Evolutionary conservation across 2,329 filamentous ascomycete species (phyloP), one percentile per base, ranked within the genome.

Genomic region (Paecilomyces sp.): DNA sequence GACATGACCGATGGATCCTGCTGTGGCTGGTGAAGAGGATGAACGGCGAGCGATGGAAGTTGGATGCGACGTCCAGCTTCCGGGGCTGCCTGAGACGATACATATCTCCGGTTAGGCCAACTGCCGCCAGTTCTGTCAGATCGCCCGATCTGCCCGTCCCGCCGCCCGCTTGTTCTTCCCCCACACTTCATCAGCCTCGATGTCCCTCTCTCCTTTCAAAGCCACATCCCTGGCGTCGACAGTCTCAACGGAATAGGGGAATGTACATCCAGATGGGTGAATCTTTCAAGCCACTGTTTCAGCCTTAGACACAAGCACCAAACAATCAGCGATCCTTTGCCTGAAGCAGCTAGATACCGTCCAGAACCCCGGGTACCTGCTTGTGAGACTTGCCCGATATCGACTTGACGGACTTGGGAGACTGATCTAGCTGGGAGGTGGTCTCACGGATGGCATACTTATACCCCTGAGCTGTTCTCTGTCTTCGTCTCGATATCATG

Each of bases 401-500:
- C 51, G 22, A 22, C 41, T 47, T 47, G 41, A 47, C 41, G 13
- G 18, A 47, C 41, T 47, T 47, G n/a, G 41, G 25, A 28, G 25
- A 28, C 41, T 9, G 41, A 47, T 8, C 41, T 47, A 28, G 7
- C 36, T 47, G 41, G 15, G 18, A n/a, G 41, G 22, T 30, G 51
- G 11, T 25, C 24, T 25, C 22, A 24, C 24, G 28, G 51, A 53
- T 25, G 22, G 11, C 7, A 15, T 53, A 53, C 28, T 53, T 53
- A 53, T 53, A 53, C 15, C 51, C 24, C 51, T n/a, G 51, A 57
- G 13, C 15, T 11, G 15, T 53, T n/a, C 8, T 54, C 56, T 57
- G 30, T 18, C 34, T 56, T n/a, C 56, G 33, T n/a, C 56, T 36
- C 47, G 34, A 36, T 25, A 66, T 50, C 50, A 75, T 75, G 70